These are phyloP conservation scores for Cystobasidium sp. DNA, from an alignment of 1,284 basidiomycete species.

Conservation along the genomic window DNA sequence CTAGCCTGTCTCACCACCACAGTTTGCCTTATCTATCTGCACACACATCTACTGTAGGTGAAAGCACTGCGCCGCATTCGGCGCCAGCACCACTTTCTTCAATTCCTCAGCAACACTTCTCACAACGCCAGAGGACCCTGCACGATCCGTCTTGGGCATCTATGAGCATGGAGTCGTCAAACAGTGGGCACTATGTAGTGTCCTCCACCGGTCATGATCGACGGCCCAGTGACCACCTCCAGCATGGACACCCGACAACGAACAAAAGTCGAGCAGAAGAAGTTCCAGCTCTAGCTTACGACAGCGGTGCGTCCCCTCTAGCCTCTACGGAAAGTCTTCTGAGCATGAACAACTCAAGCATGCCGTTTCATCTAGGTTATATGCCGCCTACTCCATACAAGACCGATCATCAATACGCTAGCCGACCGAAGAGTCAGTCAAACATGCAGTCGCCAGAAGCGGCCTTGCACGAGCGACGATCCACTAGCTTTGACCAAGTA, in stretches of 20 bases:
- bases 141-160: background rate
- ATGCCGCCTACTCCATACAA: background rate
- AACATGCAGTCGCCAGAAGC: background rate
- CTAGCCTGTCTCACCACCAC: slow-evolving; percentile 1
- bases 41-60: background rate
- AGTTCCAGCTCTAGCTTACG: slow-evolving; percentile 1
- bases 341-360: background rate
- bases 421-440: slow-evolving; percentile 3
- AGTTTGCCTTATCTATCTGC: background rate
- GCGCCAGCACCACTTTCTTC: background rate
- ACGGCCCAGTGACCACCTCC: too few relatives aligned
- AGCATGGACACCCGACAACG: background rate
- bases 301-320: slow-evolving; percentile 23
- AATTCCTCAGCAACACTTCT: background rate
- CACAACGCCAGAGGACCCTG: background rate
- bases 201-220: too few relatives aligned
- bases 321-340: slow-evolving; percentile 1
- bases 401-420: background rate
- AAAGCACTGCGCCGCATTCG: background rate
- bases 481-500: slow-evolving; percentile 18
- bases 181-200: too few relatives aligned
- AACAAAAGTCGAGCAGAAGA: background rate
- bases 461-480: slow-evolving; percentile 1
- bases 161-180: background rate
- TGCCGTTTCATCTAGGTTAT: slow-evolving; percentile 1